Percentiles rank a stretch among this genome's conserved stretches.
Conservation (phyloP, 1,284 basidiomycete species). For the Apiotrichum veenhuisii region DNA sequence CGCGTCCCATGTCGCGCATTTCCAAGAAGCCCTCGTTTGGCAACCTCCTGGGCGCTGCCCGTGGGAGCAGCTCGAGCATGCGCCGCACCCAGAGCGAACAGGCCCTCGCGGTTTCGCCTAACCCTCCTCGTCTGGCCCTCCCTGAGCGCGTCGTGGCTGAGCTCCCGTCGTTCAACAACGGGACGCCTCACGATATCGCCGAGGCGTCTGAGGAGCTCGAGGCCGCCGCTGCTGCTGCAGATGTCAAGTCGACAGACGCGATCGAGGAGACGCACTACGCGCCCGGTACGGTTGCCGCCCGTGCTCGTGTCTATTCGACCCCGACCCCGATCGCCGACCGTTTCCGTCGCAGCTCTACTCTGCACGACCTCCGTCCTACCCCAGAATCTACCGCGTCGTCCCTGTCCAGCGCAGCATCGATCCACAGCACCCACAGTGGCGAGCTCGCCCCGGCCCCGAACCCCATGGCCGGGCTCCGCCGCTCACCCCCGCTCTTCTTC, state of each 20-base stretch:
- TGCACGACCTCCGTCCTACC: slow-evolving; percentile 18
- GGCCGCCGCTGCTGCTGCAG: background rate
- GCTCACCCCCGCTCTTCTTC: slow-evolving; percentile 41
- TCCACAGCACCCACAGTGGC: background rate
- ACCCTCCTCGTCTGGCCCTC: slow-evolving; percentile 33
- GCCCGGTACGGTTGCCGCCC: slow-evolving; percentile 34
- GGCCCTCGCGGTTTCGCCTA: slow-evolving; percentile 16
- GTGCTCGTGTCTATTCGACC: slow-evolving; percentile 27
- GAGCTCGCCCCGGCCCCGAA: slow-evolving; percentile 21
- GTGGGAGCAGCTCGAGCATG: slow-evolving; percentile 7
- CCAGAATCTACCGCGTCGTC: slow-evolving; percentile 9
- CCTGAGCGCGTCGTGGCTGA: slow-evolving; percentile 9
- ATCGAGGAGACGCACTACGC: slow-evolving; percentile 31
- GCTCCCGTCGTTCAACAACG: background rate
- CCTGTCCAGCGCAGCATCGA: slow-evolving; percentile 5
- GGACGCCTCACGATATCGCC: slow-evolving; percentile 7
- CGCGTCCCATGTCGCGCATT: slow-evolving; percentile 22
- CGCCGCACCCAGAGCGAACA: slow-evolving; percentile 24
- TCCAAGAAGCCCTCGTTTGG: slow-evolving; percentile 29
- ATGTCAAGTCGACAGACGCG: slow-evolving; percentile 12
- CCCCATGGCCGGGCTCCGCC: slow-evolving; percentile 27
- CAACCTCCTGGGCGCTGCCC: slow-evolving; percentile 18
- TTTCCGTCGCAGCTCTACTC: slow-evolving; percentile 31
- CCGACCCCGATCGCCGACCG: slow-evolving; percentile 45
- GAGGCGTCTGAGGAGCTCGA: slow-evolving; percentile 8